Evolutionary conservation across 1,139 yeast species (phyloP).

Genomic region (Pichia inconspicua): DNA sequence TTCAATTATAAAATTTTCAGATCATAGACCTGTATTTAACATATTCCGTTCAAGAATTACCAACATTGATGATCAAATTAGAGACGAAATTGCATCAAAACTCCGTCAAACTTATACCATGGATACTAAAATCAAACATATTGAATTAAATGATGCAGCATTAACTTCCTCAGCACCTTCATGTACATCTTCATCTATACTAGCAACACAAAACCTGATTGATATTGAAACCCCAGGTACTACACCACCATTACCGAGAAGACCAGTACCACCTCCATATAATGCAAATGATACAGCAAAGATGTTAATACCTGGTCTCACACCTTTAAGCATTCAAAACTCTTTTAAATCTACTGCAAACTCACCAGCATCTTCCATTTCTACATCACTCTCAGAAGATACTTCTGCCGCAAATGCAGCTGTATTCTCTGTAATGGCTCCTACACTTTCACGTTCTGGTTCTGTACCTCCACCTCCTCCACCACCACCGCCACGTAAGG

Average conservation of each 20-base stretch:
- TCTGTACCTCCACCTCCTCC: conserved; percentile 21
- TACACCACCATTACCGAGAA: conserved; percentile 16
- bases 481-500: conserved; percentile 23
- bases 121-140: conserved; percentile 14
- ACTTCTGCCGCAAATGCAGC: neutral
- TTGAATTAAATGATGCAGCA: conserved; percentile 24
- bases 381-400: conserved; percentile 6
- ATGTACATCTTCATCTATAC: conserved; percentile 7
- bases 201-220: conserved; percentile 19
- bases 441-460: conserved; percentile 25
- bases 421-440: conserved; percentile 22
- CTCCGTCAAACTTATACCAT: conserved; percentile 44
- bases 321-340: conserved; percentile 12
- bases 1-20: conserved; percentile 58
- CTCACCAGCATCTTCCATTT: conserved; percentile 3
- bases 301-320: conserved; percentile 20
- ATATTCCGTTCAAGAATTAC: conserved; percentile 59
- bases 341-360: conserved; percentile 7
- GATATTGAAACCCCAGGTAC: conserved; percentile 16
- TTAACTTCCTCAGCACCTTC: conserved; percentile 12
- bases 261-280: conserved; percentile 24
- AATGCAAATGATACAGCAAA: conserved; percentile 17
- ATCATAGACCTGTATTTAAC: conserved; percentile 87
- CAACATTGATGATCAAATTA: conserved; percentile 52
- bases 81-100: conserved; percentile 41